phyloP scores from a whole-genome alignment of 2,329 filamentous ascomycete genomes.

The Mycosphaerelloides madeirae region DNA sequence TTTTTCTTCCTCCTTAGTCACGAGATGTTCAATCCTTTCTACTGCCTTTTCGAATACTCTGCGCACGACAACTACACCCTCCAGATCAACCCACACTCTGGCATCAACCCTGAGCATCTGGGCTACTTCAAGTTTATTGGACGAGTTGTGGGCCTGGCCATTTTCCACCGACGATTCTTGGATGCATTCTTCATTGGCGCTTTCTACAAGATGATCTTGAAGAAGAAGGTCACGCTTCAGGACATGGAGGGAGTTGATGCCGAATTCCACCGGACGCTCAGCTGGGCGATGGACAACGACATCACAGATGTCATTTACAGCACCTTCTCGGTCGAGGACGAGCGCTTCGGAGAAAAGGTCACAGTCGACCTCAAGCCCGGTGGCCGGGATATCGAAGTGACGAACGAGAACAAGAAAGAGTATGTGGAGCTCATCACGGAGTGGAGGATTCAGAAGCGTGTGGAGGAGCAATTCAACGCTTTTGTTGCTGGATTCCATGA shows the following conservation, averaged over 20 bases:
- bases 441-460: conserved; percentile 98
- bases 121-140: conserved; percentile 99
- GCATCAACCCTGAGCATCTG: conserved; percentile 97
- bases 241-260: conserved; percentile 99
- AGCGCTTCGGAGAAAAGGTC: conserved; percentile 89
- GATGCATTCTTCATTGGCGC: conserved; percentile 99
- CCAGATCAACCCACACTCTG: conserved; percentile 98
- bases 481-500: conserved; percentile 98
- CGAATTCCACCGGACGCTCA: conserved; percentile 91
- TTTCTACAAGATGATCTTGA: conserved; percentile 98
- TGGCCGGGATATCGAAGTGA: conserved; percentile 89
- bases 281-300: conserved; percentile 98
- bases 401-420: conserved; percentile 98
- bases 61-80: conserved; percentile 99
- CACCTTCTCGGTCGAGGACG: conserved; percentile 95
- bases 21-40: conserved; percentile 99
- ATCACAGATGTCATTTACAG: conserved; percentile 92
- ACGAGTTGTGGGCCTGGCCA: conserved; percentile 90
- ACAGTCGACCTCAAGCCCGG: conserved; percentile 90
- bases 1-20: conserved; percentile 99
- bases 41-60: conserved; percentile 98
- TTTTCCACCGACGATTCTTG: conserved; percentile 95
- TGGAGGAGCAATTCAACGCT: conserved; percentile 95
- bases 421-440: conserved; percentile 99
- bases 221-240: conserved; percentile 82